A percentile compares a stretch with the other conserved stretches of the same genome.
Conservation (phyloP, 345 rosid species). For the Microcos paniculata region DNA sequence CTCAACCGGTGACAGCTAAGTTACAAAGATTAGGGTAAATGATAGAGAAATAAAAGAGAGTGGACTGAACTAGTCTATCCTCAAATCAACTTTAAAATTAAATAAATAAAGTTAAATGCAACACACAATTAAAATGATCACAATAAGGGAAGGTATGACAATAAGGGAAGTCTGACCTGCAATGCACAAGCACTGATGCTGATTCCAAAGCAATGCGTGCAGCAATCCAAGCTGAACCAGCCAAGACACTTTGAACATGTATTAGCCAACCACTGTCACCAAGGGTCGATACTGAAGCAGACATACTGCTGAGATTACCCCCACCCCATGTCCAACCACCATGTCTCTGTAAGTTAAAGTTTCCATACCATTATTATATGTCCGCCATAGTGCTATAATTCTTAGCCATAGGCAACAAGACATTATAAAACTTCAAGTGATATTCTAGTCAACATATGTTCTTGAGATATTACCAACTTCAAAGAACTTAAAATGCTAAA, state of each 20-base stretch:
- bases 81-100: neutral
- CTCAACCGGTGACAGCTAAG: neutral
- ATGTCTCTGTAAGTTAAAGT: conserved; percentile 67
- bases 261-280: conserved; percentile 99
- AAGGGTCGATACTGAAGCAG: conserved; percentile 96
- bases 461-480: neutral
- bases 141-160: neutral
- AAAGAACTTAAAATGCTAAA: neutral
- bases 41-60: neutral
- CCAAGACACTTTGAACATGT: conserved; percentile 93
- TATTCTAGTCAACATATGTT: neutral
- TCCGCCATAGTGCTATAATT: neutral
- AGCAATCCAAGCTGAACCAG: conserved; percentile 99
- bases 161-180: conserved; percentile 61
- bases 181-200: conserved; percentile 96
- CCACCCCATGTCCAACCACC: conserved; percentile 99
- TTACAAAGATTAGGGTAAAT: neutral
- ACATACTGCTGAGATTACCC: conserved; percentile 98
- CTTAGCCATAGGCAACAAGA: neutral
- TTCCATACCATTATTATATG: neutral
- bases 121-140: neutral
- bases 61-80: neutral
- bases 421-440: neutral
- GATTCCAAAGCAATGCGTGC: conserved; percentile 90
- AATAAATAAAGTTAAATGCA: neutral